Evolutionary conservation across 345 rosid genomes (phyloP).

Genomic region (Triadica sebifera): DNA sequence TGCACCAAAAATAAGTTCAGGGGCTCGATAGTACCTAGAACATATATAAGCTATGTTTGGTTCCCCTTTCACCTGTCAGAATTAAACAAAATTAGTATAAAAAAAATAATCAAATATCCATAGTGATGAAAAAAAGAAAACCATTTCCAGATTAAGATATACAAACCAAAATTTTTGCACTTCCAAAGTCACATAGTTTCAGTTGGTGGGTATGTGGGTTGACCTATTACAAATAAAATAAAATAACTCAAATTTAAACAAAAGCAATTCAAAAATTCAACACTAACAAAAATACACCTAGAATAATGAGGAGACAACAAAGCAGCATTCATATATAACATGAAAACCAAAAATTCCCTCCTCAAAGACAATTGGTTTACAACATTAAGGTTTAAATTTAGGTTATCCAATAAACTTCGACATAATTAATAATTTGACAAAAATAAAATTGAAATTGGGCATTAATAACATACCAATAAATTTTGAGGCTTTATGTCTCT

Average conservation of each 20-base stretch:
- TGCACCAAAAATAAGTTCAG: constrained; percentile 96
- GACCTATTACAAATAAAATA: constrained; percentile 45
- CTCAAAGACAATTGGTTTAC: too few species aligned
- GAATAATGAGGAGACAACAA: neutral
- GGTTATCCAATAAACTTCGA: neutral
- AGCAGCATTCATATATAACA: too few species aligned
- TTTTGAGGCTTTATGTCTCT: constrained; percentile 99
- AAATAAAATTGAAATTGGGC: neutral
- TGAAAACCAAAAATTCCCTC: neutral
- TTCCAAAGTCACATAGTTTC: constrained; percentile 93
- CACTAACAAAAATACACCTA: neutral
- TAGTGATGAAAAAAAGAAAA: neutral
- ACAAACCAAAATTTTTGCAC: constrained; percentile 94
- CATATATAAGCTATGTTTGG: constrained; percentile 31
- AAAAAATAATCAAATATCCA: neutral
- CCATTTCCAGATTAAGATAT: neutral
- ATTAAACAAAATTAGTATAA: constrained; percentile 23
- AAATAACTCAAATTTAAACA: neutral
- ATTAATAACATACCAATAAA: constrained; percentile 58
- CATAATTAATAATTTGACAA: neutral
- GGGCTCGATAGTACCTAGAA: constrained; percentile 98
- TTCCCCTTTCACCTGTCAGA: constrained; percentile 80
- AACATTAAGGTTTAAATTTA: neutral
- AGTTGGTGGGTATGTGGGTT: constrained; percentile 98
- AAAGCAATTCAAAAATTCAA: neutral